A percentile compares a stretch with the other conserved stretches of the same genome.
Evolutionary conservation across 106 monocot species (phyloP).

Genomic region (Dioscorea dumetorum): DNA sequence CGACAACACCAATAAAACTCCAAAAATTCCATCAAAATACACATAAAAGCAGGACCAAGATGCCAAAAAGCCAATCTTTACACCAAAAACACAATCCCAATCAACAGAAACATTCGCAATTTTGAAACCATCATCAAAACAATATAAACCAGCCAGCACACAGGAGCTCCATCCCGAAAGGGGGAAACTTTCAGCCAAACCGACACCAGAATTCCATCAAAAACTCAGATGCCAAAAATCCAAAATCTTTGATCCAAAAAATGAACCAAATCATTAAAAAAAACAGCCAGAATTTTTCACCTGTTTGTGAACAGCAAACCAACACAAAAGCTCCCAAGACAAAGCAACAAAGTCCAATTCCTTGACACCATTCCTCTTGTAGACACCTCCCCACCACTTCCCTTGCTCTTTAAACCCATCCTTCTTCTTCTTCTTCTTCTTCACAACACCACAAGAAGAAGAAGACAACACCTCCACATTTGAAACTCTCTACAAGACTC

Average conservation of each 20-base stretch:
- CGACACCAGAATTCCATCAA: background rate
- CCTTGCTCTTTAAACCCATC: background rate
- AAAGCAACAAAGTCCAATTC: constrained; percentile 32
- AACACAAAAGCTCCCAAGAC: constrained; percentile 30
- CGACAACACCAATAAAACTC: too few relatives aligned
- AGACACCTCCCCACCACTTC: constrained; percentile 5
- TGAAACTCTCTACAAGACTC: too few relatives aligned
- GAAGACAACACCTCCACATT: too few relatives aligned
- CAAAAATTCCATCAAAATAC: too few relatives aligned
- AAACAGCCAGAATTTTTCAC: background rate
- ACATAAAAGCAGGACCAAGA: too few relatives aligned
- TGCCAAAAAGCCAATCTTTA: too few relatives aligned
- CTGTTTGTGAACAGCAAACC: constrained; percentile 37
- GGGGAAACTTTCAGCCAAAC: too few relatives aligned
- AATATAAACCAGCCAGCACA: constrained; percentile 30
- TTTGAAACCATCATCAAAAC: constrained; percentile 29
- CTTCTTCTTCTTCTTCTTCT: background rate
- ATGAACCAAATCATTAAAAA: too few relatives aligned
- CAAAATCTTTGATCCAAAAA: background rate
- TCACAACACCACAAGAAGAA: background rate
- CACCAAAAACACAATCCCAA: too few relatives aligned
- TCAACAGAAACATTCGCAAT: too few relatives aligned
- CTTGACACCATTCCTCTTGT: constrained; percentile 14
- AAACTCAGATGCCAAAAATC: background rate
- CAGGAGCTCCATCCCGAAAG: constrained; percentile 21